A percentile compares a stretch with the other conserved stretches of the same genome.
These are phyloP conservation scores for Colletotrichum scovillei DNA, from an alignment of 2,329 filamentous ascomycete genomes.

Conservation along the genomic window DNA sequence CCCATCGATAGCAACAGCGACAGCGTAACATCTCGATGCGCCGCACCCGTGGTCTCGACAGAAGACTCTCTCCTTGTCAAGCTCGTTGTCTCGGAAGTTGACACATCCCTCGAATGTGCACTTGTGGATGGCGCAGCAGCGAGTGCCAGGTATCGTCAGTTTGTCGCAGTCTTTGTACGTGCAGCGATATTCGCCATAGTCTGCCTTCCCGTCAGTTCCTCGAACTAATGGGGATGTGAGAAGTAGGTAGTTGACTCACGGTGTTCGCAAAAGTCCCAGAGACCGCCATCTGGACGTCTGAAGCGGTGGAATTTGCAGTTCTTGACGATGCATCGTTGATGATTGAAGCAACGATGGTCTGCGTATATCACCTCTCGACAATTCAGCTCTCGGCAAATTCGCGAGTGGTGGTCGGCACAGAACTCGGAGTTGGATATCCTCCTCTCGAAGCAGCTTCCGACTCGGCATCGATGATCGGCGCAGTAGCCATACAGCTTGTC, in stretches of 20 bases:
- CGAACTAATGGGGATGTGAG: rapidly evolving
- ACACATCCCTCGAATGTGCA: slow-evolving; percentile 29
- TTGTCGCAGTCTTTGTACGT: slow-evolving; percentile 15
- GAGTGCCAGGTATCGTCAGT: neutral
- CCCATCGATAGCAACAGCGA: slow-evolving; percentile 6
- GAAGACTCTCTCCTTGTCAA: slow-evolving; percentile 18
- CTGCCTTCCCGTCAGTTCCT: neutral
- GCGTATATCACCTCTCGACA: slow-evolving; percentile 18
- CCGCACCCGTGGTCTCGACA: slow-evolving; percentile 30
- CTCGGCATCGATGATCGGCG: slow-evolving; percentile 19
- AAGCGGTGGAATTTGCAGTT: slow-evolving; percentile 15
- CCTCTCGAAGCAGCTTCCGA: slow-evolving; percentile 17
- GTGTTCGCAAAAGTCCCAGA: slow-evolving; percentile 22
- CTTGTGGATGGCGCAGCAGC: slow-evolving; percentile 13
- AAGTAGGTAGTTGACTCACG: neutral
- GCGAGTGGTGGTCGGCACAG: slow-evolving; percentile 22
- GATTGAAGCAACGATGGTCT: slow-evolving; percentile 6
- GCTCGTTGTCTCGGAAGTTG: slow-evolving; percentile 23
- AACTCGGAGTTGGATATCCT: slow-evolving; percentile 4
- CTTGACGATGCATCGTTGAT: slow-evolving; percentile 28
- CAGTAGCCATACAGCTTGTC: slow-evolving; percentile 24
- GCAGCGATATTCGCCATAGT: slow-evolving; percentile 14
- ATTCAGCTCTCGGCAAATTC: slow-evolving; percentile 17
- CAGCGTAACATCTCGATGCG: slow-evolving; percentile 14
- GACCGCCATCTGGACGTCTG: neutral